These are phyloP conservation scores for Ceraceosorus guamensis DNA, from an alignment of 1,284 basidiomycete species.

Conservation along the genomic window DNA sequence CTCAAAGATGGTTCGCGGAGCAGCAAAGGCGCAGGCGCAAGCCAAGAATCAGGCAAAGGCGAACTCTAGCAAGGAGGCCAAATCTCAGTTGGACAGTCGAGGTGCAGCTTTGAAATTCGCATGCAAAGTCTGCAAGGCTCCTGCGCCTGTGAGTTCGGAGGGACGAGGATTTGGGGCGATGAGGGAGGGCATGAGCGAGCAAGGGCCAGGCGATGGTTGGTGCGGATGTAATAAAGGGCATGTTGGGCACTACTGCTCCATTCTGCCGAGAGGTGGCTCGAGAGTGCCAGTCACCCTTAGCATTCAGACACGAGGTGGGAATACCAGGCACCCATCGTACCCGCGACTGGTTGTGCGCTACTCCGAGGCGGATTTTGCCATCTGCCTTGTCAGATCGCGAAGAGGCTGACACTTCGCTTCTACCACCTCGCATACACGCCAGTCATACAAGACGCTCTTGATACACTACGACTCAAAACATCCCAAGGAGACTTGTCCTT, in stretches of 20 bases:
- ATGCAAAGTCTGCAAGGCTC: not conserved
- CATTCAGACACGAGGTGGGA: no score
- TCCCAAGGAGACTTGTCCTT: not conserved
- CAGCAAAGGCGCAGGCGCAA: not conserved
- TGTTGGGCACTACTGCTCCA: not conserved
- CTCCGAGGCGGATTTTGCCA: no score
- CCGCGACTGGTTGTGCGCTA: no score
- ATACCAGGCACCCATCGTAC: no score
- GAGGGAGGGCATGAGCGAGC: no score
- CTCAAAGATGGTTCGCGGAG: not conserved
- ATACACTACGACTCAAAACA: slow-evolving; percentile 1
- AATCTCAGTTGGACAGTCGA: not conserved
- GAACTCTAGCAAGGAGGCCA: not conserved
- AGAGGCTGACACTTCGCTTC: no score
- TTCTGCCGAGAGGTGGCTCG: not conserved
- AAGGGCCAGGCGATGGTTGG: no score
- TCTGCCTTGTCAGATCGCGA: no score
- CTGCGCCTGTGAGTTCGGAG: not conserved
- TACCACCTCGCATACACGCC: no score
- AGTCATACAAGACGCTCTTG: not conserved
- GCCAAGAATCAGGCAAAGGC: not conserved
- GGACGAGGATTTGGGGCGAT: no score
- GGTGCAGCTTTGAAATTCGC: not conserved
- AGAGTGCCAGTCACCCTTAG: no score
- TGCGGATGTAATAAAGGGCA: no score